Evolutionary conservation across 352 stramenopile species (phyloP).

Genomic region (Phytophthora palmivora): DNA sequence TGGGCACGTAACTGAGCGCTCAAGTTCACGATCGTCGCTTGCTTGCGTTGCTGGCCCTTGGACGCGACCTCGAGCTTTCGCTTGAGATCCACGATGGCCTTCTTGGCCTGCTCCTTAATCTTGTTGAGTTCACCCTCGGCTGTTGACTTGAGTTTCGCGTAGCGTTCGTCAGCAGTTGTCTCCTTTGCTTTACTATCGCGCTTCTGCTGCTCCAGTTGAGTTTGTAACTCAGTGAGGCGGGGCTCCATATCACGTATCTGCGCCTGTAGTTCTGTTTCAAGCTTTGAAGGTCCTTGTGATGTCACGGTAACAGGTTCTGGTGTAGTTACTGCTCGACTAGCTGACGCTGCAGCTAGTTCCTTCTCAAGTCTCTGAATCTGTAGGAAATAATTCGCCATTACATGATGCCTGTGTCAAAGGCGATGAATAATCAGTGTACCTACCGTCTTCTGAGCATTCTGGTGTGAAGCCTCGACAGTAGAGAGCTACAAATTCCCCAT

Average conservation of each 20-base stretch:
- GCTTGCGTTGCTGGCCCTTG: conserved; percentile 69
- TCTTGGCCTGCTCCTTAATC: conserved; percentile 90
- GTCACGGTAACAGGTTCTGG: conserved; percentile 43
- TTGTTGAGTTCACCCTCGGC: conserved; percentile 80
- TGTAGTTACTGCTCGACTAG: conserved; percentile 34
- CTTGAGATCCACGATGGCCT: conserved; percentile 86
- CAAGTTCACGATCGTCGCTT: conserved; percentile 47
- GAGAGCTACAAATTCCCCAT: conserved; percentile 39
- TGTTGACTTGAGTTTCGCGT: conserved; percentile 80
- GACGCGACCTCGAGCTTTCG: conserved; percentile 70
- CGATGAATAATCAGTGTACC: not conserved
- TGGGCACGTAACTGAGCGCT: conserved; percentile 61
- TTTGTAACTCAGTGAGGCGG: conserved; percentile 42
- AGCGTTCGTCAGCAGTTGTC: conserved; percentile 62
- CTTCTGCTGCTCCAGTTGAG: conserved; percentile 64
- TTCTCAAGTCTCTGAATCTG: conserved; percentile 71
- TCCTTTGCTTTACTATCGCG: conserved; percentile 54
- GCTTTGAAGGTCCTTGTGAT: conserved; percentile 35
- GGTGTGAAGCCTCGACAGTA: conserved; percentile 36
- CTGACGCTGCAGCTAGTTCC: conserved; percentile 46
- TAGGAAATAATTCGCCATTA: not conserved
- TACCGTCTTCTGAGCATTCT: conserved; percentile 65
- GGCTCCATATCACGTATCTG: conserved; percentile 52
- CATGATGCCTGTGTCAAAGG: not conserved
- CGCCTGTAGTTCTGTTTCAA: conserved; percentile 45